Evolutionary conservation across 176 grass and related monocot species (phyloP).

Genomic region (Typha latifolia): DNA sequence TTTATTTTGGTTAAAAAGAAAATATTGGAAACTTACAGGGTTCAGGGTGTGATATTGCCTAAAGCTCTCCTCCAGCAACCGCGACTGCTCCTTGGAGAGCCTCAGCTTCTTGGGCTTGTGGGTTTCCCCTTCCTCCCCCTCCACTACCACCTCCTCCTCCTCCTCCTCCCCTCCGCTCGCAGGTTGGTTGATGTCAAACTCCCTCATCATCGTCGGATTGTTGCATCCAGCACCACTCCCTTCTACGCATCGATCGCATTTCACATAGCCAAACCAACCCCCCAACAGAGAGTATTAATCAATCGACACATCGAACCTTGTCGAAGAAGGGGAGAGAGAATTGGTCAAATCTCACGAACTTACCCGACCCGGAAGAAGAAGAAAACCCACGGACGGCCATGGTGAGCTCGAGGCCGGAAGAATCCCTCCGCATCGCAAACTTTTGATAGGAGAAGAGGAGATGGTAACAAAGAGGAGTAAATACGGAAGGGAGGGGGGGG

Average conservation of each 20-base stretch:
- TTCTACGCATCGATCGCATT: slow-evolving; percentile 19
- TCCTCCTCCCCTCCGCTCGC: slow-evolving; percentile 69
- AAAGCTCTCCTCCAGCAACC: slow-evolving; percentile 88
- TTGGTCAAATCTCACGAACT: neutral
- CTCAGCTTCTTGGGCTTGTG: slow-evolving; percentile 81
- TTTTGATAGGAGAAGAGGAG: too few relatives aligned
- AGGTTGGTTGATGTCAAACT: slow-evolving; percentile 94
- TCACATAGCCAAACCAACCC: too few relatives aligned
- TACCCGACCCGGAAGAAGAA: slow-evolving; percentile 83
- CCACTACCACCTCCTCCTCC: slow-evolving; percentile 20
- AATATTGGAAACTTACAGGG: slow-evolving; percentile 35
- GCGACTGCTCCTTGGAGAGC: slow-evolving; percentile 85
- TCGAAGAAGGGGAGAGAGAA: neutral
- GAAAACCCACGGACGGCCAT: slow-evolving; percentile 77
- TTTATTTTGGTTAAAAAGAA: neutral
- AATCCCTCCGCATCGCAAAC: slow-evolving; percentile 32
- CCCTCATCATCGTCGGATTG: slow-evolving; percentile 59
- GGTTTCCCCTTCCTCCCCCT: slow-evolving; percentile 15
- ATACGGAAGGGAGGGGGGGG: slow-evolving; percentile 5
- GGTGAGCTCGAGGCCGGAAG: slow-evolving; percentile 87
- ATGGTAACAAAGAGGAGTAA: slow-evolving; percentile 15
- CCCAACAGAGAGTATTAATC: too few relatives aligned
- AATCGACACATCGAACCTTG: neutral
- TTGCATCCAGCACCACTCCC: slow-evolving; percentile 26
- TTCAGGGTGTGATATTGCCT: slow-evolving; percentile 80